These are phyloP conservation scores for Yamadazyma sp. DNA, from an alignment of 805 yeast genomes.

Conservation along the genomic window DNA sequence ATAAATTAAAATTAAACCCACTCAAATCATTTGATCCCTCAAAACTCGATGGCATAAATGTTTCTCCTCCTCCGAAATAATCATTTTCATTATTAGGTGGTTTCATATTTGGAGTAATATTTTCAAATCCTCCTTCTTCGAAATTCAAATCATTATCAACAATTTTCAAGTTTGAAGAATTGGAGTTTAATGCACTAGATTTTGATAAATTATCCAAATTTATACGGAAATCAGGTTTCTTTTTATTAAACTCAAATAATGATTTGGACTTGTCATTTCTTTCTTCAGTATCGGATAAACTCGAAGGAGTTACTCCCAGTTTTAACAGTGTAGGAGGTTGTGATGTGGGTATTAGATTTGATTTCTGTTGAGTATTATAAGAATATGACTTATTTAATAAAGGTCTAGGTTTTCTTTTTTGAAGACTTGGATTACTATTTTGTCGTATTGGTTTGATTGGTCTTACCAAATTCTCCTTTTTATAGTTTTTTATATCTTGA, in stretches of 20 bases:
- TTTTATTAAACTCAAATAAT: constrained; percentile 9
- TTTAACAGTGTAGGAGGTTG: background rate
- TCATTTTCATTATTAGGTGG: constrained; percentile 22
- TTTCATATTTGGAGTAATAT: constrained; percentile 30
- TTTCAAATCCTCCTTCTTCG: constrained; percentile 10
- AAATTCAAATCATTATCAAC: constrained; percentile 12
- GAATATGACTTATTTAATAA: constrained; percentile 11
- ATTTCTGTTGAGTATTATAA: constrained; percentile 3
- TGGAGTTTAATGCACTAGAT: constrained; percentile 1
- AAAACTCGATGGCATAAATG: constrained; percentile 10
- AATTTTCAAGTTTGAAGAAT: constrained; percentile 7
- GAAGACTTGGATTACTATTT: constrained; percentile 10
- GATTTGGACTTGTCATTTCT: constrained; percentile 1
- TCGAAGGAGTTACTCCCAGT: background rate
- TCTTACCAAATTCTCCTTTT: constrained; percentile 6
- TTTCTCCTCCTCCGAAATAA: constrained; percentile 14
- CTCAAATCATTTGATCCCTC: constrained; percentile 14
- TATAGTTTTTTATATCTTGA: constrained; percentile 6
- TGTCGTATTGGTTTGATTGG: constrained; percentile 14
- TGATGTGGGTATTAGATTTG: background rate
- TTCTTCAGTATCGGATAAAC: background rate
- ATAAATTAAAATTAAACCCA: constrained; percentile 20
- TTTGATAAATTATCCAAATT: constrained; percentile 8
- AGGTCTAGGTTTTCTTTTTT: constrained; percentile 11
- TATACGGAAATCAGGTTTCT: constrained; percentile 13